Evolutionary conservation across 2,329 filamentous ascomycete genomes (phyloP), one percentile per base, ranked within the genome.

Genomic region (Colletotrichum destructivum): DNA sequence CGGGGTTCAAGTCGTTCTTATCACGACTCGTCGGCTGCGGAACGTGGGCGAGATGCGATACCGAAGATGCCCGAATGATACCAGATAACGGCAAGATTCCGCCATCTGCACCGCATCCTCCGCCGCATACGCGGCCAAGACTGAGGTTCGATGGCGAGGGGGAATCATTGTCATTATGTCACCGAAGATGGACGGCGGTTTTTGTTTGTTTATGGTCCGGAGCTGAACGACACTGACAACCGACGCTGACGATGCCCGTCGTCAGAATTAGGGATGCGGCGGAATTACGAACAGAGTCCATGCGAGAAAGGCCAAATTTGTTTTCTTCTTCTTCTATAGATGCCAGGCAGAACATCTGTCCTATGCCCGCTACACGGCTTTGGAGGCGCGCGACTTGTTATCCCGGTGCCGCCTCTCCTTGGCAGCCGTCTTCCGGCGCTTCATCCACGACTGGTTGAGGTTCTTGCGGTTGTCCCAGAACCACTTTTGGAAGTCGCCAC

Each of bases 361-460:
- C 35, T 16, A 23, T 12, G 31, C 4, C n/a, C 21, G 46, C 61
- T 77, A 84, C 54, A 80, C 77, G 5, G 81, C 80, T 70, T 79
- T 83, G 4, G 80, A 82, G 18, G 86, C 86, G 66, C 88, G 83
- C 44, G 88, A 86, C 77, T 87, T 88, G 77, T 92, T 92, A 73
- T 92, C 90, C 67, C 88, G 84, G 77, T 92, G 91, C 59, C 90
- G 85, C 83, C 90, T 91, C 80, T 92, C 89, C 84, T 93, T 93
- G 42, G 87, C 84, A 4, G 85, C 90, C 72, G 86, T 82, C 83
- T 91, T 92, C 74, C 89, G 85, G 67, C 91, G 84, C 78, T 85
- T 88, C 83, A 91, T 91, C 91, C 91, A 93, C 16, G 89, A 88
- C 64, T 88, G 82, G 77, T 92, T 93, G 64, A 91, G 82, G 49